These are phyloP conservation scores for Cutaneotrichosporon sp. DNA, from an alignment of 1,284 basidiomycete genomes.

Conservation along the genomic window DNA sequence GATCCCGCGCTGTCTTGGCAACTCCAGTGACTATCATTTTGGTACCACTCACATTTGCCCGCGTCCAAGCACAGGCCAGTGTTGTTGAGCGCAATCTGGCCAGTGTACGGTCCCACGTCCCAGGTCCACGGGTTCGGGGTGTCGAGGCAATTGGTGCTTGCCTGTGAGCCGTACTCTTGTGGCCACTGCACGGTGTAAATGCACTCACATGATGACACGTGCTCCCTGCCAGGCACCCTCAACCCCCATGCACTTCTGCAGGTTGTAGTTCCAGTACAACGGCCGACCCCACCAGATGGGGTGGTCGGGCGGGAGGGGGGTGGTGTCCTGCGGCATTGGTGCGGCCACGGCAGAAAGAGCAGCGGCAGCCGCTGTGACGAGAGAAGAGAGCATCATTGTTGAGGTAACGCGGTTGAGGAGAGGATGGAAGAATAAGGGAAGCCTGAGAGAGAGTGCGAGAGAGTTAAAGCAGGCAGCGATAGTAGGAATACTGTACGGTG, in stretches of 20 bases:
- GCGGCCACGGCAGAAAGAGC: no score
- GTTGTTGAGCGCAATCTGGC: neutral
- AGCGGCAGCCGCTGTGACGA: no score
- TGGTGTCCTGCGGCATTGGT: no score
- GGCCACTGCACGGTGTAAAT: no score
- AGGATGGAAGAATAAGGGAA: neutral
- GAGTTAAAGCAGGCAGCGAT: no score
- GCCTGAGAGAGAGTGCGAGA: neutral
- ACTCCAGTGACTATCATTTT: no score
- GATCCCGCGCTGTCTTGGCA: no score
- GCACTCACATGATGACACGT: neutral
- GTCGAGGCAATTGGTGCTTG: neutral
- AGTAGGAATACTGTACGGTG: no score
- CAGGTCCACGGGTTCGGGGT: neutral
- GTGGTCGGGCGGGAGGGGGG: no score
- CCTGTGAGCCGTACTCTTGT: neutral
- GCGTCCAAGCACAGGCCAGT: constrained; percentile 11
- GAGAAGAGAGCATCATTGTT: no score
- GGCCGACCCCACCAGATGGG: neutral
- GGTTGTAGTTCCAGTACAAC: constrained; percentile 3
- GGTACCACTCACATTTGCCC: constrained; percentile 11
- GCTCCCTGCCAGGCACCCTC: neutral
- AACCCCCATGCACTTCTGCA: neutral
- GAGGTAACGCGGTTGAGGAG: no score
- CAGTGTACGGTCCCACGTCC: constrained; percentile 3